Evolutionary conservation across 2,329 filamentous ascomycete species (phyloP).

Genomic region (Lecanoromycetidae sp.): DNA sequence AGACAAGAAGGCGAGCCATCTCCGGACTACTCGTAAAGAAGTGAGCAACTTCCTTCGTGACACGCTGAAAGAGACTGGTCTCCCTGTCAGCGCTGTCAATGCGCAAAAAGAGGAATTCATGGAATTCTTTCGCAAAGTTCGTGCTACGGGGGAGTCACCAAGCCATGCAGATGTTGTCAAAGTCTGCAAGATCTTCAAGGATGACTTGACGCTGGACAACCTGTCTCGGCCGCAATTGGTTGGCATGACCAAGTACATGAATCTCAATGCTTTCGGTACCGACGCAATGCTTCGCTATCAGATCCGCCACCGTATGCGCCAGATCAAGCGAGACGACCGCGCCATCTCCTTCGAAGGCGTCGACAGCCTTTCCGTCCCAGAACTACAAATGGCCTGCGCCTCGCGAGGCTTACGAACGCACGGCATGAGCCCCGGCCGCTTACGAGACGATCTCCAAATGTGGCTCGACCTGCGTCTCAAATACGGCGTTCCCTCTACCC

Average conservation of each 20-base stretch:
- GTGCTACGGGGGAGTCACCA: constrained; percentile 80
- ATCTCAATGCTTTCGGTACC: constrained; percentile 90
- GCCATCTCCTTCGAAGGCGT: constrained; percentile 91
- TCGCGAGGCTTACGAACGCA: constrained; percentile 87
- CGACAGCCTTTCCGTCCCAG: constrained; percentile 80
- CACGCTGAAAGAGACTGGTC: constrained; percentile 83
- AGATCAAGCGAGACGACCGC: constrained; percentile 96
- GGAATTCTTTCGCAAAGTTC: constrained; percentile 93
- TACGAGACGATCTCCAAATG: constrained; percentile 80
- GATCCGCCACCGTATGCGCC: constrained; percentile 92
- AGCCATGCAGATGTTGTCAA: constrained; percentile 89
- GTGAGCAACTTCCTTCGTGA: constrained; percentile 81
- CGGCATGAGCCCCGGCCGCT: constrained; percentile 73
- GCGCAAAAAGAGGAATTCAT: constrained; percentile 88
- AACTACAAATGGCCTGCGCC: constrained; percentile 84
- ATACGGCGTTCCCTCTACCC: constrained; percentile 89
- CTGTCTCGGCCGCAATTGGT: constrained; percentile 89
- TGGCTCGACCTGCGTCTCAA: constrained; percentile 91
- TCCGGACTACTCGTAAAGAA: constrained; percentile 81
- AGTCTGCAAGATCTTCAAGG: constrained; percentile 97
- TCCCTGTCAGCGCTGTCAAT: constrained; percentile 72
- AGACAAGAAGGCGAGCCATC: constrained; percentile 69
- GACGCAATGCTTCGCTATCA: constrained; percentile 97
- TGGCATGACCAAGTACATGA: constrained; percentile 97
- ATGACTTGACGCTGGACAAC: constrained; percentile 94